phyloP scores from a whole-genome alignment of 257 asterid species.

The Solanum paucissectum region DNA sequence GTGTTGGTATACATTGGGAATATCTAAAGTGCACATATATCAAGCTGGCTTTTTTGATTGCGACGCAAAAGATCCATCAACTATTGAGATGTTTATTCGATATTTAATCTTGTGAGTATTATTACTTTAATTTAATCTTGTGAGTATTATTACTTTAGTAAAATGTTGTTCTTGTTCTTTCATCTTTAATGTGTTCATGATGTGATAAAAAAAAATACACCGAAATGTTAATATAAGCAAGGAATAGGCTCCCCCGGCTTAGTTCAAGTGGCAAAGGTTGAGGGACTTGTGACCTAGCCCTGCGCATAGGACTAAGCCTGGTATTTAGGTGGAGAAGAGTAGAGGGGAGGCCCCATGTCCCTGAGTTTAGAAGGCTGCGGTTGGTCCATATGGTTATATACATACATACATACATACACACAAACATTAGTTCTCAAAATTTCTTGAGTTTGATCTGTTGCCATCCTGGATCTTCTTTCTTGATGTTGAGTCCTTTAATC shows the following conservation, averaged over 20 bases:
- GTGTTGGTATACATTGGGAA: constrained; percentile 84
- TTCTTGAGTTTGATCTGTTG: background rate
- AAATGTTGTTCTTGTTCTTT: background rate
- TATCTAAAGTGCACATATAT: constrained; percentile 64
- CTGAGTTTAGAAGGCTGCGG: background rate
- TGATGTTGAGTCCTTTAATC: background rate
- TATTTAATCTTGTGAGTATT: constrained; percentile 69
- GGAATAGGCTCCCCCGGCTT: background rate
- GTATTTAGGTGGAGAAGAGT: background rate
- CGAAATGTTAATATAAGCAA: background rate
- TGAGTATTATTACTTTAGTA: constrained; percentile 25
- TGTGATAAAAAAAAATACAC: background rate
- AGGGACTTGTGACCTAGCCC: background rate
- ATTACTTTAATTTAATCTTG: constrained; percentile 36
- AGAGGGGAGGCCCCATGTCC: background rate
- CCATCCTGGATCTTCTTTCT: background rate
- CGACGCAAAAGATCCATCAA: constrained; percentile 74
- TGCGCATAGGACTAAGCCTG: background rate
- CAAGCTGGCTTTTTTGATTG: constrained; percentile 69
- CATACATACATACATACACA: background rate
- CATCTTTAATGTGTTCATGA: background rate
- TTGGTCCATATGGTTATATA: background rate
- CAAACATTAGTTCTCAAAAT: background rate
- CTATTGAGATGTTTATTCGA: constrained; percentile 71
- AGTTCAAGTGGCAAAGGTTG: background rate